phyloP scores from a whole-genome alignment of 768 basidiomycete genomes.

The Lentinula raphanica region DNA sequence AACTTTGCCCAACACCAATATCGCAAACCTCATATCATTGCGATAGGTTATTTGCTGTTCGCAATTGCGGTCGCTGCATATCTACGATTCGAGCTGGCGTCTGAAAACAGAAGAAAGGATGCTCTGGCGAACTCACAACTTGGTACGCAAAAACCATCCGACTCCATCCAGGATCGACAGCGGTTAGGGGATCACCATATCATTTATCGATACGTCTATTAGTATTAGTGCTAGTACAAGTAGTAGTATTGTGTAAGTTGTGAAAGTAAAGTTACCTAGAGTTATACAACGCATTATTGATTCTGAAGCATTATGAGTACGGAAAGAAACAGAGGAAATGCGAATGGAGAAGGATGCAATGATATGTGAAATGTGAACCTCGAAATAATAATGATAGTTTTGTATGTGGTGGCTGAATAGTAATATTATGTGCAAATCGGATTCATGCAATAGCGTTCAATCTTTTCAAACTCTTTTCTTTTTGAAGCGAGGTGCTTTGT shows the following conservation, averaged over 20 bases:
- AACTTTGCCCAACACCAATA: conserved; percentile 39
- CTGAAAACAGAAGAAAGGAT: conserved; percentile 45
- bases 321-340: no score
- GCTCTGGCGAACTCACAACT: conserved; percentile 10
- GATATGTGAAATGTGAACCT: background rate
- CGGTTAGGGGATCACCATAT: conserved; percentile 34
- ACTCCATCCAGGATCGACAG: conserved; percentile 18
- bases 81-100: conserved; percentile 43
- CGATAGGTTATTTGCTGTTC: conserved; percentile 56
- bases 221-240: background rate
- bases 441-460: background rate
- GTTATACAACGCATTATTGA: background rate
- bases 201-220: conserved; percentile 34
- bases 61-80: conserved; percentile 36
- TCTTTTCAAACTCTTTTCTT: background rate
- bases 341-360: background rate
- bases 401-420: background rate
- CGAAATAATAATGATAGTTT: background rate
- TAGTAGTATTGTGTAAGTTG: background rate
- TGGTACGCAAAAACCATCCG: background rate
- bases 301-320: background rate
- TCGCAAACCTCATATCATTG: conserved; percentile 52
- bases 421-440: background rate
- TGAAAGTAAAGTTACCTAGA: background rate
- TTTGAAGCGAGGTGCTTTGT: conserved; percentile 3